Conservation (phyloP, 192 early-diverging fungal genomes). For the Backusella psychrophila region DNA sequence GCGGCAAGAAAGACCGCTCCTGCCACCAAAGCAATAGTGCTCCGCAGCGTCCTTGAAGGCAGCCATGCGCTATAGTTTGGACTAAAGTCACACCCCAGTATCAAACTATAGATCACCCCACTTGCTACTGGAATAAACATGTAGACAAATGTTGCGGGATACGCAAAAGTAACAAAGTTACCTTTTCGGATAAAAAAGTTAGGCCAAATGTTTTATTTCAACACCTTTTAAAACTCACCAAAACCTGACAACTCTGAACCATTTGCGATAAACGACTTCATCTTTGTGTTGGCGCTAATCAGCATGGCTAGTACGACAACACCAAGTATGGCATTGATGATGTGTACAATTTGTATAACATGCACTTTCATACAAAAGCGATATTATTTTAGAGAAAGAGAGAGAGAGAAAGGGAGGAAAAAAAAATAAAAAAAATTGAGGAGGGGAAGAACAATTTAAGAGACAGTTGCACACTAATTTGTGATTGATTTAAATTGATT, state of each 20-base stretch:
- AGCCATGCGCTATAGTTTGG: slow-evolving; percentile 12
- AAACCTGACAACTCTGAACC: slow-evolving; percentile 13
- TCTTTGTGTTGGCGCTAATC: slow-evolving; percentile 1
- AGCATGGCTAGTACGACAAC: background rate
- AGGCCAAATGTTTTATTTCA: background rate
- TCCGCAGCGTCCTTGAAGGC: slow-evolving; percentile 15
- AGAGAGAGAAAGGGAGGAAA: background rate
- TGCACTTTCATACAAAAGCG: slow-evolving; percentile 1
- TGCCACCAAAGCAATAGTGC: background rate
- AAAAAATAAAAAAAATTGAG: background rate
- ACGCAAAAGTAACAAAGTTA: slow-evolving; percentile 17
- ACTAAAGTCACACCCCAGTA: slow-evolving; percentile 13
- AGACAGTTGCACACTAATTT: background rate
- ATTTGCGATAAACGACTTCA: slow-evolving; percentile 4
- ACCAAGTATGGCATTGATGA: slow-evolving; percentile 4
- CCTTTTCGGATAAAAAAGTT: background rate
- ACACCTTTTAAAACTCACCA: slow-evolving; percentile 19
- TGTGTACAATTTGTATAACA: slow-evolving; percentile 16
- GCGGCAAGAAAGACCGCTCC: slow-evolving; percentile 10
- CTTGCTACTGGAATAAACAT: slow-evolving; percentile 21
- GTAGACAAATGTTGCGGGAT: slow-evolving; percentile 27
- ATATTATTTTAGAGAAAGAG: background rate
- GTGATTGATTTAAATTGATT: background rate
- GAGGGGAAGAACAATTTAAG: background rate
- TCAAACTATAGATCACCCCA: slow-evolving; percentile 6